Evolutionary conservation across 768 basidiomycete species (phyloP).

Genomic region (Suillus brevipes): DNA sequence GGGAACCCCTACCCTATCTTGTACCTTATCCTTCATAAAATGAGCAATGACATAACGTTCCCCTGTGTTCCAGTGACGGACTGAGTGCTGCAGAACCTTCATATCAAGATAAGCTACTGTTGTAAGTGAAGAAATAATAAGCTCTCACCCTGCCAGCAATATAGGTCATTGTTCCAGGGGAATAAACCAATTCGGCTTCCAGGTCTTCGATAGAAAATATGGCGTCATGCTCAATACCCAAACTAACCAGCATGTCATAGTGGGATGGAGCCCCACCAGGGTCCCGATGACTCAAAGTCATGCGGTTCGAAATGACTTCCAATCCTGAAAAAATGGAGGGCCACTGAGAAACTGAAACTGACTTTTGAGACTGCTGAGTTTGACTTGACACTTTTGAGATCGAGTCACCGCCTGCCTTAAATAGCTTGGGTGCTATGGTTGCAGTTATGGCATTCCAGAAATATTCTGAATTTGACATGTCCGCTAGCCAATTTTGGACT

Average conservation of each 20-base stretch:
- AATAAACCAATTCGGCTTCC: not conserved
- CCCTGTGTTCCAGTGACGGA: not conserved
- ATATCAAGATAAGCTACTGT: conserved; percentile 1
- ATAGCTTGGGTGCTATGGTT: not conserved
- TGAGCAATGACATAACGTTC: not conserved
- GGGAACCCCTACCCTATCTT: not conserved
- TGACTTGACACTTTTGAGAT: not conserved
- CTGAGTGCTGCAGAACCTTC: conserved; percentile 4
- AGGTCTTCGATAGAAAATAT: not conserved
- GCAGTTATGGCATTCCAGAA: not conserved
- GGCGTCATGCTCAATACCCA: not conserved
- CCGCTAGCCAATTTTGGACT: not conserved
- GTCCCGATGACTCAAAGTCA: conserved; percentile 1
- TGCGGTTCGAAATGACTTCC: conserved; percentile 5
- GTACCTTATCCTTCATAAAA: conserved; percentile 8
- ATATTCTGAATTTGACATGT: not conserved
- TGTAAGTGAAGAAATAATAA: conserved; percentile 3
- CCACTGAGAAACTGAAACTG: not conserved
- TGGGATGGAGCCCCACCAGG: not conserved
- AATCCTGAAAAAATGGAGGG: conserved; percentile 5
- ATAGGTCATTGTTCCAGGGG: not conserved
- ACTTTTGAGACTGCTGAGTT: not conserved
- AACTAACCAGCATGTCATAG: conserved; percentile 11
- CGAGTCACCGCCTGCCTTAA: not conserved
- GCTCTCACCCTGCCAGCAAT: not conserved